phyloP scores from a whole-genome alignment of 306 rosid species.

The Phaseolus lunatus region DNA sequence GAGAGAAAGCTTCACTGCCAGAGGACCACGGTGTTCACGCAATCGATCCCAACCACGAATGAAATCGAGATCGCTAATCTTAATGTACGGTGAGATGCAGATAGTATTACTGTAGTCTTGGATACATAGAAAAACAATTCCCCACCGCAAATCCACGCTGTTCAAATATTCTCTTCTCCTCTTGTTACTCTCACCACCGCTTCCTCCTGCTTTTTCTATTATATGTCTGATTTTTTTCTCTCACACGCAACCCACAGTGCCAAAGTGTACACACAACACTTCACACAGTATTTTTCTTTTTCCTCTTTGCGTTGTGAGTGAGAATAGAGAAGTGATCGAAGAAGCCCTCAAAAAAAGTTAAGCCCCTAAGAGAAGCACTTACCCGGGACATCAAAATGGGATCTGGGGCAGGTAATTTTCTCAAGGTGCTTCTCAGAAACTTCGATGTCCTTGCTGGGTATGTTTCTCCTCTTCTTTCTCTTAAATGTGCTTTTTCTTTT shows the following conservation, averaged over 20 bases:
- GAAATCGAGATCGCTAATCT: background rate
- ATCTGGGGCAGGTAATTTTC: slow-evolving; percentile 79
- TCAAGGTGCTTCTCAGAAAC: slow-evolving; percentile 76
- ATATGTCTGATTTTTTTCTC: background rate
- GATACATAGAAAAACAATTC: background rate
- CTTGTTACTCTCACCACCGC: background rate
- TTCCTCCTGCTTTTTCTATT: background rate
- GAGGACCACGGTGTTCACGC: slow-evolving; percentile 42
- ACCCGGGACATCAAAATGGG: slow-evolving; percentile 67
- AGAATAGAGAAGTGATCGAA: background rate
- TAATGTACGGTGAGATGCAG: slow-evolving; percentile 2
- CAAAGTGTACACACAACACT: too few species aligned
- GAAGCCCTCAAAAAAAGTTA: slow-evolving; percentile 9
- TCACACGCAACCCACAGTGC: background rate
- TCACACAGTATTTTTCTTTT: background rate
- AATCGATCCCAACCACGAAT: background rate
- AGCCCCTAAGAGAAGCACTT: background rate
- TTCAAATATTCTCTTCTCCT: background rate
- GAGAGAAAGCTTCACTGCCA: background rate
- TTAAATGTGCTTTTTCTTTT: slow-evolving; percentile 19
- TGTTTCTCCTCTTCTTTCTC: background rate
- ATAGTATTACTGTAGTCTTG: background rate
- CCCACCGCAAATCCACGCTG: background rate
- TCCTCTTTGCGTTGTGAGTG: background rate
- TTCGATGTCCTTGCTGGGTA: slow-evolving; percentile 98